Base-by-base conservation (phyloP, 371 early-diverging fungal genomes). In the Phascolomyces articulosus region DNA sequence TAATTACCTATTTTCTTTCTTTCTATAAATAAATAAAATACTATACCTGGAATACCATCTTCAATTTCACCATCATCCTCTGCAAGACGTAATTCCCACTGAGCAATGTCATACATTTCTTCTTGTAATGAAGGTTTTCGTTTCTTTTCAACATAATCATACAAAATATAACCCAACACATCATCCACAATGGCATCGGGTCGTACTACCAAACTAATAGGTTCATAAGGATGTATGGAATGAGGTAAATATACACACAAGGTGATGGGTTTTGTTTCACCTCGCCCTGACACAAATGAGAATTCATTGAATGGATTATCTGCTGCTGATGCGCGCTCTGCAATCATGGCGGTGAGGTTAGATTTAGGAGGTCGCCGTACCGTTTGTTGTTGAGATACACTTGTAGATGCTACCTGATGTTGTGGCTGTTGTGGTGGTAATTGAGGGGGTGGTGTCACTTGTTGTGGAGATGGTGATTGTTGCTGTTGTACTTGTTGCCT, bases 21-120 rank as follows among this genome's bases (percentile, higher is more conserved):
- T n/a, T n/a, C n/a, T n/a, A n/a, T n/a, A n/a, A n/a, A n/a, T n/a
- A n/a, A n/a, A n/a, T n/a, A n/a, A n/a, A n/a, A n/a, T n/a, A n/a
- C n/a, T n/a, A n/a, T 83, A 93, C 93, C 96, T 44, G 98, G 98
- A 68, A 98, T 89, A 75, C 96, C 97, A 40, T 96, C 96, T 69
- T 98, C 98, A 57, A 97, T 91, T 40, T 87, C 88, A 18, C 98
- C 98, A 82, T 95, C 96, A 60, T 96, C 96, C 70, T 96, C 98
- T 2, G 92, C 96, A 64, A 98, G 95, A 54, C 95, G 80, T 77
- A 97, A 73, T 16, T 86, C 90, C 98, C 98, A 97, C 57, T 85
- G 77, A 1, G 85, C 85, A 13, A 93, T 85, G 58, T 91, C 87
- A 34, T 83, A 87, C 24, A 81, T 69, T 3, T 87, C 80, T 3